Percentiles rank a stretch among this genome's conserved stretches.
Evolutionary conservation across 1,139 yeast genomes (phyloP).

Genomic region (Hansenula sp.): DNA sequence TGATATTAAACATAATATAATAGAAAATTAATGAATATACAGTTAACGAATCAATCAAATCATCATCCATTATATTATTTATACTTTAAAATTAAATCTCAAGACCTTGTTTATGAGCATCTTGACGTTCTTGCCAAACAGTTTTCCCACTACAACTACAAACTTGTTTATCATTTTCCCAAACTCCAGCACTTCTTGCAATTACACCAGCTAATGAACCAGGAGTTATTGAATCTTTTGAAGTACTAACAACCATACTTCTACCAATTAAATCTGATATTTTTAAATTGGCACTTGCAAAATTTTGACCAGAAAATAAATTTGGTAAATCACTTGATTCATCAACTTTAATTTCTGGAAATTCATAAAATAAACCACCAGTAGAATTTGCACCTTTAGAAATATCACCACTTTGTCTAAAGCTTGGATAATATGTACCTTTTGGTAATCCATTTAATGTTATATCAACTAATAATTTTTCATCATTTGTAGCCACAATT

Average conservation of each 20-base stretch:
- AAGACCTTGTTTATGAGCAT: constrained; percentile 59
- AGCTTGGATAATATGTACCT: constrained; percentile 66
- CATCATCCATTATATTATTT: not conserved
- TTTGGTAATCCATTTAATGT: constrained; percentile 64
- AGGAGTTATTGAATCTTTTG: constrained; percentile 30
- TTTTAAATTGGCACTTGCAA: constrained; percentile 51
- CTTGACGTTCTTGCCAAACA: constrained; percentile 89
- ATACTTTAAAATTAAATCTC: constrained; percentile 14
- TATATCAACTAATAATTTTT: constrained; percentile 62
- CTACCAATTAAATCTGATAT: constrained; percentile 76
- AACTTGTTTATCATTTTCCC: constrained; percentile 93
- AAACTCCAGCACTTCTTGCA: constrained; percentile 94
- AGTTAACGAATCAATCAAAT: not conserved
- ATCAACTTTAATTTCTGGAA: constrained; percentile 44
- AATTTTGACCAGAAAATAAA: constrained; percentile 57
- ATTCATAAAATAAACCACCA: constrained; percentile 45
- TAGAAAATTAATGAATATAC: not conserved
- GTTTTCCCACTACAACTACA: constrained; percentile 96
- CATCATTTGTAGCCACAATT: constrained; percentile 60
- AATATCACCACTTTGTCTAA: constrained; percentile 71
- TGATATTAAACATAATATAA: not conserved
- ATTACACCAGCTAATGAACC: constrained; percentile 76
- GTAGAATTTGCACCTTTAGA: constrained; percentile 70
- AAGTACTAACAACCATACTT: constrained; percentile 57
- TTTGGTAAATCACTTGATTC: constrained; percentile 28